phyloP scores from a whole-genome alignment of 495 filamentous ascomycete species.

The Lophiotrema nucula region DNA sequence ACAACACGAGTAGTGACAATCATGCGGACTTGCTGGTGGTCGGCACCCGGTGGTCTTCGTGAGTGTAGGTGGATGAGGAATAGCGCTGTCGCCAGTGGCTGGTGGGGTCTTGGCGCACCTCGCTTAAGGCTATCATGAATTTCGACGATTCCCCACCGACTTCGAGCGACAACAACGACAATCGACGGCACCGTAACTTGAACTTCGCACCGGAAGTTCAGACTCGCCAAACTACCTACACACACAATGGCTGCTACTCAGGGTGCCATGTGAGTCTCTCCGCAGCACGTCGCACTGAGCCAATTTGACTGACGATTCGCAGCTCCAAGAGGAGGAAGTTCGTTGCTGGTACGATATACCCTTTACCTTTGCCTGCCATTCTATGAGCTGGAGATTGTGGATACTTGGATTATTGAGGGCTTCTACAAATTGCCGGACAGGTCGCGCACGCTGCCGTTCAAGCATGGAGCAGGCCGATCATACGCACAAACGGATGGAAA shows the following conservation, averaged over 20 bases:
- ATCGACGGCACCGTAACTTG: constrained; percentile 16
- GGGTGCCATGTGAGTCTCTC: constrained; percentile 61
- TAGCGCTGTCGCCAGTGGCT: background rate
- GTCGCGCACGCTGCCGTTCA: background rate
- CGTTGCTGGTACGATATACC: constrained; percentile 62
- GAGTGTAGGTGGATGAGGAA: no score
- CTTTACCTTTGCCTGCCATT: constrained; percentile 4
- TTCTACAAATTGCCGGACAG: background rate
- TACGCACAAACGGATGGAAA: constrained; percentile 1
- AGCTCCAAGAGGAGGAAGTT: constrained; percentile 99
- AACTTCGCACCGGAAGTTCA: constrained; percentile 27
- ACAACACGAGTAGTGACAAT: no score
- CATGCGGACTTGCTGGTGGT: no score
- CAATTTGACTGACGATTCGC: constrained; percentile 21
- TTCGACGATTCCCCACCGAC: constrained; percentile 3
- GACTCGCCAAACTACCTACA: constrained; percentile 23
- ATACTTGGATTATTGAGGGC: background rate
- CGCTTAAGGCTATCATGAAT: background rate
- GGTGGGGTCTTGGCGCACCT: background rate
- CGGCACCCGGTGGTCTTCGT: no score
- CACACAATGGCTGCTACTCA: constrained; percentile 64
- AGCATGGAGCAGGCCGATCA: background rate
- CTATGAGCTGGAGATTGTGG: background rate
- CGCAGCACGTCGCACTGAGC: background rate
- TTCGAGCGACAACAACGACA: constrained; percentile 15